Evolutionary conservation across 495 filamentous ascomycete genomes (phyloP), one percentile per base, ranked within the genome.

Genomic region (Daldinia decipiens): DNA sequence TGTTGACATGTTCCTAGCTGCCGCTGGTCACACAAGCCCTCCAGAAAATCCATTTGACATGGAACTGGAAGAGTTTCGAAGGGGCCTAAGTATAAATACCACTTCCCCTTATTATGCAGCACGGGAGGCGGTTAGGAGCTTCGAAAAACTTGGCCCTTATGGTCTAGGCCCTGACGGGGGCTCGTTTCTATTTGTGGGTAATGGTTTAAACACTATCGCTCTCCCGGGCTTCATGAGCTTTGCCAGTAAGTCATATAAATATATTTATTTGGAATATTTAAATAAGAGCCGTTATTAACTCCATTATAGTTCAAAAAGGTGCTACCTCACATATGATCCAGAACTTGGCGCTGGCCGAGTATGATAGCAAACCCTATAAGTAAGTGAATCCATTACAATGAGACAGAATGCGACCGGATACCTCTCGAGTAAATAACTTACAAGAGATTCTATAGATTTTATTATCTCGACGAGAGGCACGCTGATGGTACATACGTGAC

Each of bases 111-210:
- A 81, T 39, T 72, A 83, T 21, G 80, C 81, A 0, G 82, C 82
- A 0, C 79, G 82, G 51, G 75, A 76, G 17, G 69, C 77, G 5
- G 75, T 79, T 19, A 71, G 74, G 34, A 61, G 74, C 0, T 76
- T 71, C 15, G 70, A 65, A n/a, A 74, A 75, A 50, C 69, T 72
- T 21, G 62, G 66, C 29, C 21, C 60, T 17, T 34, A 39, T 24
- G 58, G 70, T 38, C 55, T 64, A 43, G 54, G 71, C 13, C 40
- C 68, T 27, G 0, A 24, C 3, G 73, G 59, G 0, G 80, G 77
- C 60, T 78, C 77, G 0, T 84, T 81, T 68, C 79, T 83, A 5
- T 82, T 81, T 56, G 81, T 79, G 3, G 81, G 81, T n/a, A 83
- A 84, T 50, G 47, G 54, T 1, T 39, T 78, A 54, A 81, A 83